Percentiles rank a stretch among this genome's conserved stretches.
Conservation (phyloP, 2,329 filamentous ascomycete genomes). For the Pseudocercospora pini-densiflorae region DNA sequence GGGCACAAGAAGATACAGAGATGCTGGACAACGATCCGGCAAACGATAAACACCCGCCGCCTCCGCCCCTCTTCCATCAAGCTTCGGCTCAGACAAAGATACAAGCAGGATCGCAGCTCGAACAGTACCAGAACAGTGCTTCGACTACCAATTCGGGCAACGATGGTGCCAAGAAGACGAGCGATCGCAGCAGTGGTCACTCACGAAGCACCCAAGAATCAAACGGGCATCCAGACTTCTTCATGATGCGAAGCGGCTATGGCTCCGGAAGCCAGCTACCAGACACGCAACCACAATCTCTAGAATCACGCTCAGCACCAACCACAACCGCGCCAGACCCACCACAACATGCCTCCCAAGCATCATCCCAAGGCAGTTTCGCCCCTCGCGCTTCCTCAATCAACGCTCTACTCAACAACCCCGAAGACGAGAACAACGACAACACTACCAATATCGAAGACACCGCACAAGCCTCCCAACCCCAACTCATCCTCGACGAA, state of each 20-base stretch:
- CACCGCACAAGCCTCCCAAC: background rate
- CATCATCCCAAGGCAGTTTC: constrained; percentile 32
- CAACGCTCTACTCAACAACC: constrained; percentile 48
- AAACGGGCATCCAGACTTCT: constrained; percentile 68
- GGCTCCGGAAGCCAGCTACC: constrained; percentile 62
- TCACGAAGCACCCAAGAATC: constrained; percentile 70
- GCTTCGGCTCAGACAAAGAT: constrained; percentile 65
- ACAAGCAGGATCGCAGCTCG: constrained; percentile 60
- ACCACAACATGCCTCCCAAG: constrained; percentile 41
- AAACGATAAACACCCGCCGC: constrained; percentile 37
- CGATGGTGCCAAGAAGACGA: constrained; percentile 78
- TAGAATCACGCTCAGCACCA: constrained; percentile 41
- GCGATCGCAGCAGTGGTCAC: constrained; percentile 62
- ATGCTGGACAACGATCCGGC: constrained; percentile 45
- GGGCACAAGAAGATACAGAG: constrained; percentile 47
- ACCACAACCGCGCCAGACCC: constrained; percentile 34
- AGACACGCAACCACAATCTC: constrained; percentile 60
- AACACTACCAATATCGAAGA: background rate
- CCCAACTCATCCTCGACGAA: constrained; percentile 52
- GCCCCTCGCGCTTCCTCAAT: constrained; percentile 44
- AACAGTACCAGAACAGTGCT: constrained; percentile 79
- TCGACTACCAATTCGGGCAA: constrained; percentile 91
- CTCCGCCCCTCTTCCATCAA: constrained; percentile 66
- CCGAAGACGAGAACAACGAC: constrained; percentile 20
- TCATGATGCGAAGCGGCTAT: constrained; percentile 50